Conservation (phyloP, 2,329 filamentous ascomycete species). For the Exserohilum turcica region DNA sequence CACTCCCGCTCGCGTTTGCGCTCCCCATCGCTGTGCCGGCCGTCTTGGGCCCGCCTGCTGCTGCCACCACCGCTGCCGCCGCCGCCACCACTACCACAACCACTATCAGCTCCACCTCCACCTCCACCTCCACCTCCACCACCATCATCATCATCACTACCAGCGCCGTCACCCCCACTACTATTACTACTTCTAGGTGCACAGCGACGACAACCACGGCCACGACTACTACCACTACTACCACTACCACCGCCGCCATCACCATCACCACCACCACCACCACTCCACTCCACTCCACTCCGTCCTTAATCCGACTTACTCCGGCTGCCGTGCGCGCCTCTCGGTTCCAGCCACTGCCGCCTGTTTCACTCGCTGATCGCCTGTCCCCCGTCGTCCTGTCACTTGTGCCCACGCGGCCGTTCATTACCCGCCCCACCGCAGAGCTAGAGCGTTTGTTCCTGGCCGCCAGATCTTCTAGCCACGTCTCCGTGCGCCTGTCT, state of each 20-base stretch:
- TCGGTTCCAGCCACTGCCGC: not conserved
- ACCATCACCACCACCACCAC: too few species aligned
- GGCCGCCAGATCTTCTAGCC: slow-evolving; percentile 32
- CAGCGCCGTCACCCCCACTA: too few species aligned
- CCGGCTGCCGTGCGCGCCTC: not conserved
- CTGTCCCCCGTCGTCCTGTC: slow-evolving; percentile 6
- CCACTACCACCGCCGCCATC: too few species aligned
- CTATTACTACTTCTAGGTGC: too few species aligned
- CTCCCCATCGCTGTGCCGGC: not conserved
- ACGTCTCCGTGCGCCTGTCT: slow-evolving; percentile 27
- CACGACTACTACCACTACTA: too few species aligned
- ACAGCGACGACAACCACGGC: too few species aligned
- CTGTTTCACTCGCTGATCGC: slow-evolving; percentile 6
- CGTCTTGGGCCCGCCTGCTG: not conserved
- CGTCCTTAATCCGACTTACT: too few species aligned
- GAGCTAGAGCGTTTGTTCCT: slow-evolving; percentile 30
- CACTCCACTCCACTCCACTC: too few species aligned
- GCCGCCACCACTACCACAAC: not conserved
- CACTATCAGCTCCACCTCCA: too few species aligned
- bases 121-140: not conserved
- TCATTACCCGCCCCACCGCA: slow-evolving; percentile 20
- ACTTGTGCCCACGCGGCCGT: slow-evolving; percentile 20
- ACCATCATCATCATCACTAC: too few species aligned
- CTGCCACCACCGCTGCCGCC: not conserved
- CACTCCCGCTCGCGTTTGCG: not conserved